These are phyloP conservation scores for Hypoxylon rickii DNA, from an alignment of 495 filamentous ascomycete species.

Conservation along the genomic window DNA sequence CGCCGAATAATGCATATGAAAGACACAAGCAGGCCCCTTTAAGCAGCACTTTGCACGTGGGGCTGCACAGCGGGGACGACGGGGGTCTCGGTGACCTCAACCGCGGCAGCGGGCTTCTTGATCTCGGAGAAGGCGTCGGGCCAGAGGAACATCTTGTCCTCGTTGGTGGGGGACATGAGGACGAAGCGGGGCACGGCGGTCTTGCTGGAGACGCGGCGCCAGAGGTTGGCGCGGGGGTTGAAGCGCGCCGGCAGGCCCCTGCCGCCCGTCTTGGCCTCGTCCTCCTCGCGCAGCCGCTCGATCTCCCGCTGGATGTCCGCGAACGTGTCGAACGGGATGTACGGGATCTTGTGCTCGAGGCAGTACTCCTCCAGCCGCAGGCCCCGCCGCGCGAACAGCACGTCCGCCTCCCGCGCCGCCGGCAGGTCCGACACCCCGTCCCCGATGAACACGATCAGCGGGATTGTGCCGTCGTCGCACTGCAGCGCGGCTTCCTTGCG, in stretches of 20 bases:
- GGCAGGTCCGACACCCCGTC: slow-evolving; percentile 79
- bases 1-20: slow-evolving; percentile 11
- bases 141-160: slow-evolving; percentile 72
- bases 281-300: slow-evolving; percentile 61
- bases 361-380: slow-evolving; percentile 75
- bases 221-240: slow-evolving; percentile 74
- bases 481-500: slow-evolving; percentile 56
- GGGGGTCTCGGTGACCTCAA: slow-evolving; percentile 6
- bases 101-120: slow-evolving; percentile 6
- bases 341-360: slow-evolving; percentile 63
- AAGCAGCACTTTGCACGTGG: slow-evolving; percentile 9
- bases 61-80: not conserved
- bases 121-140: slow-evolving; percentile 62
- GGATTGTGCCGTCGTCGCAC: slow-evolving; percentile 64
- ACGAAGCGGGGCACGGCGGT: slow-evolving; percentile 57
- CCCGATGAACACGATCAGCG: slow-evolving; percentile 76
- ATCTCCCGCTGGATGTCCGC: slow-evolving; percentile 69
- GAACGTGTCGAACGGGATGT: slow-evolving; percentile 70
- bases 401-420: slow-evolving; percentile 73
- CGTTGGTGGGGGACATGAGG: slow-evolving; percentile 58
- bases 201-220: slow-evolving; percentile 67
- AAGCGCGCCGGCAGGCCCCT: slow-evolving; percentile 65
- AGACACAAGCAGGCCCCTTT: not conserved
- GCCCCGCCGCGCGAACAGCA: slow-evolving; percentile 73
- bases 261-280: slow-evolving; percentile 67